phyloP scores from a whole-genome alignment of 768 basidiomycete species.

The Mycena vulgaris region DNA sequence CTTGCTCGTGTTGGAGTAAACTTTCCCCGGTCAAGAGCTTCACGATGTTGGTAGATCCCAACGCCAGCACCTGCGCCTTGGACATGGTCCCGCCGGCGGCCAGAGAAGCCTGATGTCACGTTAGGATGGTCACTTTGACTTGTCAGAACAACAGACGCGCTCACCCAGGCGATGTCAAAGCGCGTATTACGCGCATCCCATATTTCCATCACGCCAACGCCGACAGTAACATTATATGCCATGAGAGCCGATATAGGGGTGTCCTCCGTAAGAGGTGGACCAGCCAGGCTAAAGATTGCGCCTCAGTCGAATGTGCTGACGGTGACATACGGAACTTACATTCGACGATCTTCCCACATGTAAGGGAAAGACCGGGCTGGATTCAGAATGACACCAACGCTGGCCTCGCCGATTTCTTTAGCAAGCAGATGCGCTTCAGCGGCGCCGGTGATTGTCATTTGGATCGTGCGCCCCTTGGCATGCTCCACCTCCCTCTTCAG shows the following conservation, averaged over 20 bases:
- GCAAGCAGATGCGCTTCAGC: constrained; percentile 81
- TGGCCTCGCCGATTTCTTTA: constrained; percentile 69
- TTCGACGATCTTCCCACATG: neutral
- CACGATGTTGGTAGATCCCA: constrained; percentile 64
- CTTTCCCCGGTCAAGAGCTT: constrained; percentile 51
- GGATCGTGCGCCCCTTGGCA: constrained; percentile 59
- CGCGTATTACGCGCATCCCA: constrained; percentile 85
- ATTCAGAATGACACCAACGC: constrained; percentile 63
- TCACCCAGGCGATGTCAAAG: constrained; percentile 88
- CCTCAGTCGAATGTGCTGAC: neutral
- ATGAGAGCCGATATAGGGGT: constrained; percentile 73
- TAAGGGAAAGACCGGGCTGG: constrained; percentile 81
- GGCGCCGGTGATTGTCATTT: constrained; percentile 75
- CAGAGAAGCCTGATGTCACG: constrained; percentile 48
- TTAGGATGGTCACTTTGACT: neutral
- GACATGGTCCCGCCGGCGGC: constrained; percentile 49
- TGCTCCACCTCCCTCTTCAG: constrained; percentile 77
- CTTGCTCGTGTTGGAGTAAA: neutral
- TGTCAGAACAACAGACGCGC: constrained; percentile 52
- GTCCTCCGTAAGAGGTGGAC: constrained; percentile 76
- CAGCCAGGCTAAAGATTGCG: constrained; percentile 66
- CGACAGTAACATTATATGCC: constrained; percentile 80
- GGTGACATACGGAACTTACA: neutral
- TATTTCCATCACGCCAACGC: constrained; percentile 72
- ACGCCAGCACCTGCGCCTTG: constrained; percentile 59